Percentiles rank a stretch among this genome's conserved stretches.
These are phyloP conservation scores for Phytophthora meadii DNA, from an alignment of 352 stramenopile genomes.

Conservation along the genomic window DNA sequence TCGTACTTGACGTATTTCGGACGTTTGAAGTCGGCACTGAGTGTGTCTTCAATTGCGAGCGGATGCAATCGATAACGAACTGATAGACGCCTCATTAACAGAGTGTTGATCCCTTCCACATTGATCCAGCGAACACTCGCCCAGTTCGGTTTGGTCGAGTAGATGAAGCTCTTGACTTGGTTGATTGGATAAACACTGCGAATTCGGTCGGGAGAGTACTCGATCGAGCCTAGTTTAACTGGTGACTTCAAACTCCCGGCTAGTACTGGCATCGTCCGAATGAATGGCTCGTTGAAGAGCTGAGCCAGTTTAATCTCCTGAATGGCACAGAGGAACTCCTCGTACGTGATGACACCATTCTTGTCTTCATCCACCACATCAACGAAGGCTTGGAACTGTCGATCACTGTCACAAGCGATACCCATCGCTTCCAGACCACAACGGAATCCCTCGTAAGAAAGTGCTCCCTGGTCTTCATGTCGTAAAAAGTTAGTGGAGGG, in stretches of 20 bases:
- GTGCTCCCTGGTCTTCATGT: conserved; percentile 47
- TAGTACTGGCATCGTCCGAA: conserved; percentile 46
- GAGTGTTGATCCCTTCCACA: conserved; percentile 59
- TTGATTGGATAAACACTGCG: conserved; percentile 68
- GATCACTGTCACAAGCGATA: conserved; percentile 64
- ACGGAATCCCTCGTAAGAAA: conserved; percentile 73
- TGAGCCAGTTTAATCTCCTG: conserved; percentile 89
- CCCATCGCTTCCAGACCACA: conserved; percentile 72
- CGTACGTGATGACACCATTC: conserved; percentile 78
- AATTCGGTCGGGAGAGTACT: conserved; percentile 79
- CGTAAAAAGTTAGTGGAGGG: background rate
- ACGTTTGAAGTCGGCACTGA: conserved; percentile 69
- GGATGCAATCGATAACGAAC: conserved; percentile 85
- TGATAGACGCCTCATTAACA: conserved; percentile 68
- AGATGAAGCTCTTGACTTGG: conserved; percentile 80
- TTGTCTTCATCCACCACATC: conserved; percentile 78
- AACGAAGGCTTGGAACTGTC: conserved; percentile 74
- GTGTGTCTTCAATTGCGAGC: conserved; percentile 74
- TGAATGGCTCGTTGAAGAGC: conserved; percentile 70
- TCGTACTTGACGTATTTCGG: conserved; percentile 88
- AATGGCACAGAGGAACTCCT: conserved; percentile 85
- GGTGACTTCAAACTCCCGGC: conserved; percentile 32
- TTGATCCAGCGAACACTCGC: conserved; percentile 83
- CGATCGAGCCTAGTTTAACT: conserved; percentile 57
- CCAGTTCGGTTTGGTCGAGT: conserved; percentile 76